Evolutionary conservation across 2,329 filamentous ascomycete genomes (phyloP).

Genomic region (Diplodia mutila): DNA sequence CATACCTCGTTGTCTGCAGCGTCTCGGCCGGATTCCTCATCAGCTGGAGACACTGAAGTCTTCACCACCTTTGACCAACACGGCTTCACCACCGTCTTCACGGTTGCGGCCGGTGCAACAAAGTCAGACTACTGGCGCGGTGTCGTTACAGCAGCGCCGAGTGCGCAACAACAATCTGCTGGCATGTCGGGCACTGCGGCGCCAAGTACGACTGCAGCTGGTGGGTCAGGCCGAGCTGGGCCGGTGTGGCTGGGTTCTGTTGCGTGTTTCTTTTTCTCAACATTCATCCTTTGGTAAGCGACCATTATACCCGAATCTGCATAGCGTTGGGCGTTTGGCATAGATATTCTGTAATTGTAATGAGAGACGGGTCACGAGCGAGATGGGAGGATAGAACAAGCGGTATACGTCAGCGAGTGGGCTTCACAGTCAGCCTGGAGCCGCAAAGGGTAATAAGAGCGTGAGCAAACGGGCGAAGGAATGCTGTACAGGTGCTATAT

Average conservation of each 20-base stretch:
- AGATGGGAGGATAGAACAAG: not conserved
- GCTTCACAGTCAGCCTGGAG: conserved; percentile 9
- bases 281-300: conserved; percentile 1
- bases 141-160: conserved; percentile 43
- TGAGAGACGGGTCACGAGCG: not conserved
- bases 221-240: not conserved
- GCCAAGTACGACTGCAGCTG: not conserved
- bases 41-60: conserved; percentile 45
- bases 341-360: conserved; percentile 11
- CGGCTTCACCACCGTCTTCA: conserved; percentile 55
- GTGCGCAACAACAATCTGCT: conserved; percentile 15
- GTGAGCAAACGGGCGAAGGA: not conserved
- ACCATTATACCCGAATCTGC: conserved; percentile 10
- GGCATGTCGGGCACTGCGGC: conserved; percentile 1
- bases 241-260: conserved; percentile 6
- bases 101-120: conserved; percentile 42
- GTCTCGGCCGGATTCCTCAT: conserved; percentile 50
- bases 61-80: conserved; percentile 53
- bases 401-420: conserved; percentile 2
- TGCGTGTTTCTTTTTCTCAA: not conserved
- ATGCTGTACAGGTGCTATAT: conserved; percentile 9
- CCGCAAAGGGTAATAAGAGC: conserved; percentile 6
- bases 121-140: conserved; percentile 53
- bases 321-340: conserved; percentile 22
- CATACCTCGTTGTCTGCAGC: conserved; percentile 57